Conservation (phyloP, 192 early-diverging fungal species). For the Endogone sp. region DNA sequence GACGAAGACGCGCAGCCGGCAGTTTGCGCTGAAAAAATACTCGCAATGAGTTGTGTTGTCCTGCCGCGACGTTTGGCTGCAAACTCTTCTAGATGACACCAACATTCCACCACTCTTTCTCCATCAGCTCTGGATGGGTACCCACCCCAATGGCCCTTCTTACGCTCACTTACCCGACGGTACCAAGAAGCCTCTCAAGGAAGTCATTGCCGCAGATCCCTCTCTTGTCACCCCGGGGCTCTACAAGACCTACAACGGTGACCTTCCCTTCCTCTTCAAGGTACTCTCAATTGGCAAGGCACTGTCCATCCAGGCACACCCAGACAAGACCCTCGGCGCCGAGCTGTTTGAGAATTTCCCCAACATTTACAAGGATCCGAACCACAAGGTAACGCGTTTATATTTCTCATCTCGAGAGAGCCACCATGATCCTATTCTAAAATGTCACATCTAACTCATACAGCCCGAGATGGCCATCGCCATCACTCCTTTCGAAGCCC, state of each 20-base stretch:
- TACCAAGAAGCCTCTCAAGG: conserved; percentile 48
- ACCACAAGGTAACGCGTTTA: conserved; percentile 41
- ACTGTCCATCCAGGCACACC: conserved; percentile 97
- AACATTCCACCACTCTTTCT: conserved; percentile 8
- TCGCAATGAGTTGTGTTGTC: too few relatives aligned
- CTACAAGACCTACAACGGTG: conserved; percentile 56
- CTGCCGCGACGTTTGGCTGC: too few relatives aligned
- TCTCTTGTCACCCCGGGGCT: conserved; percentile 52
- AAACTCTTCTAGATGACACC: too few relatives aligned
- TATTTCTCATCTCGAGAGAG: too few relatives aligned
- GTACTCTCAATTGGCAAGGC: conserved; percentile 85
- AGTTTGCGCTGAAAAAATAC: too few relatives aligned
- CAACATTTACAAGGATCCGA: conserved; percentile 76
- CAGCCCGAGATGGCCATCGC: conserved; percentile 95
- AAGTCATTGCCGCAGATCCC: conserved; percentile 52
- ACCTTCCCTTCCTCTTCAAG: conserved; percentile 98
- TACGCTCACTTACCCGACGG: conserved; percentile 30
- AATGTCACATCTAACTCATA: neutral
- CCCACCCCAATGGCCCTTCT: conserved; percentile 90
- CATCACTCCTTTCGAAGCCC: conserved; percentile 89
- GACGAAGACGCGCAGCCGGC: too few relatives aligned
- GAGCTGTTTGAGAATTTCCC: conserved; percentile 68
- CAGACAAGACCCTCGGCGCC: conserved; percentile 84
- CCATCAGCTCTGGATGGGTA: conserved; percentile 93
- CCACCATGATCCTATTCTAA: neutral